Conservation (phyloP, 306 rosid genomes). For the Vigna nakashimae region DNA sequence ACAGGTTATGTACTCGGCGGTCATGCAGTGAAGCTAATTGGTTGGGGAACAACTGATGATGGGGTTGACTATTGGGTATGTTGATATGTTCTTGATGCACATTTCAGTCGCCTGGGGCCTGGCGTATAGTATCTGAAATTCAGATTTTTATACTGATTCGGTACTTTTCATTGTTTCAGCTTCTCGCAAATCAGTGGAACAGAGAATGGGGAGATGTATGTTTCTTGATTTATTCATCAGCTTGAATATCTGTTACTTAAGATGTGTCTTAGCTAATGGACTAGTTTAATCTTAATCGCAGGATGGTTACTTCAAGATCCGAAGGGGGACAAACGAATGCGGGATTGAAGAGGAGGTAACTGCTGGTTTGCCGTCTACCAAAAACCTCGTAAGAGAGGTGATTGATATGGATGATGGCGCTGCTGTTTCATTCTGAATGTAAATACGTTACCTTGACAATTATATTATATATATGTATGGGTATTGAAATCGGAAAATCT, state of each 20-base stretch:
- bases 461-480: slow-evolving; percentile 17
- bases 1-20: slow-evolving; percentile 82
- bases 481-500: slow-evolving; percentile 36
- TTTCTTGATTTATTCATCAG: slow-evolving; percentile 38
- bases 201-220: slow-evolving; percentile 96
- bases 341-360: slow-evolving; percentile 83
- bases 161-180: slow-evolving; percentile 63
- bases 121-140: background rate
- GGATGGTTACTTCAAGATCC: slow-evolving; percentile 97
- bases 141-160: slow-evolving; percentile 42
- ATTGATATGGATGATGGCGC: slow-evolving; percentile 44
- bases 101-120: background rate
- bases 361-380: slow-evolving; percentile 88
- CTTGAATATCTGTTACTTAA: slow-evolving; percentile 32
- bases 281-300: slow-evolving; percentile 46
- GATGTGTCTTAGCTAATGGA: slow-evolving; percentile 24
- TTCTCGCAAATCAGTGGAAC: slow-evolving; percentile 97
- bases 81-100: slow-evolving; percentile 31
- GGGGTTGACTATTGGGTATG: slow-evolving; percentile 97
- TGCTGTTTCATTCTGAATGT: slow-evolving; percentile 57
- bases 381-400: slow-evolving; percentile 60
- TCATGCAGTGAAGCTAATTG: slow-evolving; percentile 94
- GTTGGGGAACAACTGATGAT: slow-evolving; percentile 88
- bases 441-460: slow-evolving; percentile 18
- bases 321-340: slow-evolving; percentile 91